A percentile compares a stretch with the other conserved stretches of the same genome.
These are phyloP conservation scores for Salix suchowensis DNA, from an alignment of 345 rosid genomes.

Conservation along the genomic window DNA sequence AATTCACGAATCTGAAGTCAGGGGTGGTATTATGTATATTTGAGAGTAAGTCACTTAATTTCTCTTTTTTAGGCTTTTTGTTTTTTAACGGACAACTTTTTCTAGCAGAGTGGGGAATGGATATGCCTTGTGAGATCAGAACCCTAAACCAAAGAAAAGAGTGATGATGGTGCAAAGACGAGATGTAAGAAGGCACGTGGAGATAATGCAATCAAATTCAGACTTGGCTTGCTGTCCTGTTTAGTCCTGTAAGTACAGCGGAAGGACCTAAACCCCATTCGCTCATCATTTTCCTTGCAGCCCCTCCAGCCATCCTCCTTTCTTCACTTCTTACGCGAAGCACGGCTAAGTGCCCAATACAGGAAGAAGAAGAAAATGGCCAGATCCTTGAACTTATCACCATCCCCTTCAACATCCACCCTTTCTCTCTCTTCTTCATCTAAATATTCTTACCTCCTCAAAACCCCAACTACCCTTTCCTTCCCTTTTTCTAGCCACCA, in stretches of 20 bases:
- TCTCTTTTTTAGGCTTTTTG: no score
- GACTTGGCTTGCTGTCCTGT: neutral
- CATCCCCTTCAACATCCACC: neutral
- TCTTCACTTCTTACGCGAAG: neutral
- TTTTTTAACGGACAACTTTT: no score
- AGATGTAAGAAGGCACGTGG: no score
- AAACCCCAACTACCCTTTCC: neutral
- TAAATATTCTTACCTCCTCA: neutral
- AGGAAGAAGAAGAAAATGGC: neutral
- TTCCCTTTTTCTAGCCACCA: neutral
- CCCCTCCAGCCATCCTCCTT: neutral
- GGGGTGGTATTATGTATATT: no score
- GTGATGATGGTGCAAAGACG: no score
- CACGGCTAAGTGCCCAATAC: neutral
- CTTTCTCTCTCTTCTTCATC: neutral
- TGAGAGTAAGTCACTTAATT: no score
- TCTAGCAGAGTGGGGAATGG: no score
- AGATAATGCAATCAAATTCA: no score
- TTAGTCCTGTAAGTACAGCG: neutral
- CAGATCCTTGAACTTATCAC: conserved; percentile 3
- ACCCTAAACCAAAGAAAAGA: no score
- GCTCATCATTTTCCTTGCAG: neutral
- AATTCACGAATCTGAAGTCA: no score
- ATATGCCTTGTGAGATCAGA: no score
- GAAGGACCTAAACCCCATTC: neutral